Percentiles rank a stretch among this genome's conserved stretches.
These are phyloP conservation scores for Hypoxylon subgilvum DNA, from an alignment of 495 filamentous ascomycete genomes.

Conservation along the genomic window DNA sequence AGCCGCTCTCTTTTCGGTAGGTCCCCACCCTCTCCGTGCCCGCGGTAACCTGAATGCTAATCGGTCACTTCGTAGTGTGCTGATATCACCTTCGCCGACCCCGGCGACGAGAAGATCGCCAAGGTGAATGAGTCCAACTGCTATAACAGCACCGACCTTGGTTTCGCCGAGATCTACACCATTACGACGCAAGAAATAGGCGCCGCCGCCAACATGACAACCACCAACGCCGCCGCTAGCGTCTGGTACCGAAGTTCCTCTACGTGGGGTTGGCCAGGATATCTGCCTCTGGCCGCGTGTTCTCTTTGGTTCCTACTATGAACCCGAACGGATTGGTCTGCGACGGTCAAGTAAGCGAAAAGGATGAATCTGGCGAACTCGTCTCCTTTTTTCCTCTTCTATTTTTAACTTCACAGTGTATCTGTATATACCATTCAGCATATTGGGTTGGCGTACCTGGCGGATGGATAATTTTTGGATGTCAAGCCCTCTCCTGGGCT, in stretches of 20 bases:
- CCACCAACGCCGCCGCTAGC: constrained; percentile 27
- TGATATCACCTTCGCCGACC: constrained; percentile 79
- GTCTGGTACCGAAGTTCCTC: constrained; percentile 28
- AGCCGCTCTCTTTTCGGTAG: constrained; percentile 87
- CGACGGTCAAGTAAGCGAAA: too few relatives aligned
- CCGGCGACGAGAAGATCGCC: constrained; percentile 65
- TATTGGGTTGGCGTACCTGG: constrained; percentile 21
- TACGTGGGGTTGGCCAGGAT: constrained; percentile 41
- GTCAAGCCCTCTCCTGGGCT: background rate
- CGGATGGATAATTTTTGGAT: background rate
- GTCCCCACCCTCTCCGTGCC: constrained; percentile 40
- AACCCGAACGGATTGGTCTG: background rate
- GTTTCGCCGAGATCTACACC: constrained; percentile 77
- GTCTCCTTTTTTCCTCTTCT: too few relatives aligned
- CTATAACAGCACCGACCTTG: constrained; percentile 77
- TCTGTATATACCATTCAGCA: constrained; percentile 32
- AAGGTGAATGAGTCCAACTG: constrained; percentile 80
- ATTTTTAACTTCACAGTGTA: constrained; percentile 3
- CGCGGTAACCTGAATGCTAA: constrained; percentile 16
- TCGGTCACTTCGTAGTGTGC: constrained; percentile 71
- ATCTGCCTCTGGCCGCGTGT: constrained; percentile 44
- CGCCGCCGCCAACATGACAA: constrained; percentile 40
- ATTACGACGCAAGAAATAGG: constrained; percentile 50
- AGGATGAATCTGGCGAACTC: too few relatives aligned
- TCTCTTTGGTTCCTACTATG: constrained; percentile 46